phyloP scores from a whole-genome alignment of 2,329 filamentous ascomycete genomes.

The Fusarium temperatum region DNA sequence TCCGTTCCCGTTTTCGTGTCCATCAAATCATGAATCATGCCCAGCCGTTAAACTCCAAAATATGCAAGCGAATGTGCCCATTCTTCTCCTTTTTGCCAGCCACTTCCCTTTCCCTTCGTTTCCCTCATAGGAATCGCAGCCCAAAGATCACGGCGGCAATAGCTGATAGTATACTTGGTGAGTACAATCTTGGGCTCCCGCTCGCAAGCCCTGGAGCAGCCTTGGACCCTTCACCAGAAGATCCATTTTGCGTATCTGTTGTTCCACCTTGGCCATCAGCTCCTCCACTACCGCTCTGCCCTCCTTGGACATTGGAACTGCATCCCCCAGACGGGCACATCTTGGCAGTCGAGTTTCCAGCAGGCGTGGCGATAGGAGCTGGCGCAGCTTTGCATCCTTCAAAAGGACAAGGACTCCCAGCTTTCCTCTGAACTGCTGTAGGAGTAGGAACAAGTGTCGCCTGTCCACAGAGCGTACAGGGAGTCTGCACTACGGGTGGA shows the following conservation, averaged over 20 bases:
- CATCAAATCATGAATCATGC: slow-evolving; percentile 1
- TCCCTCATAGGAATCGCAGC: neutral
- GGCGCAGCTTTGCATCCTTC: slow-evolving; percentile 11
- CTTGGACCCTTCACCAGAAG: neutral
- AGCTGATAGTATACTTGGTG: slow-evolving; percentile 15
- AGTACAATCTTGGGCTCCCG: slow-evolving; percentile 19
- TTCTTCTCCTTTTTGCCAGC: neutral
- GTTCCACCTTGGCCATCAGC: neutral
- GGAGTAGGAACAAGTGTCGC: neutral
- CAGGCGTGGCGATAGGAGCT: slow-evolving; percentile 3
- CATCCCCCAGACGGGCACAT: slow-evolving; percentile 11
- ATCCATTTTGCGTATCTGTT: neutral
- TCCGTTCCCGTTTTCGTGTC: neutral
- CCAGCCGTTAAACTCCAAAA: slow-evolving; percentile 6
- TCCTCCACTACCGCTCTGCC: neutral
- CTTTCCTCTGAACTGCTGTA: neutral
- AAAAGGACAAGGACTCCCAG: slow-evolving; percentile 2
- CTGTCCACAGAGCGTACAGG: slow-evolving; percentile 7
- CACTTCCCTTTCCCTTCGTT: neutral
- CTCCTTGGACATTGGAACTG: neutral
- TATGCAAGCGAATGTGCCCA: neutral
- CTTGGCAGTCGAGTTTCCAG: slow-evolving; percentile 13
- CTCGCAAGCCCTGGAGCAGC: slow-evolving; percentile 13
- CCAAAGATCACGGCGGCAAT: slow-evolving; percentile 29
- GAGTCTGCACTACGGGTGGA: slow-evolving; percentile 3